Evolutionary conservation across 345 rosid genomes (phyloP), one percentile per base, ranked within the genome.

Genomic region (Ailanthus altissimus): DNA sequence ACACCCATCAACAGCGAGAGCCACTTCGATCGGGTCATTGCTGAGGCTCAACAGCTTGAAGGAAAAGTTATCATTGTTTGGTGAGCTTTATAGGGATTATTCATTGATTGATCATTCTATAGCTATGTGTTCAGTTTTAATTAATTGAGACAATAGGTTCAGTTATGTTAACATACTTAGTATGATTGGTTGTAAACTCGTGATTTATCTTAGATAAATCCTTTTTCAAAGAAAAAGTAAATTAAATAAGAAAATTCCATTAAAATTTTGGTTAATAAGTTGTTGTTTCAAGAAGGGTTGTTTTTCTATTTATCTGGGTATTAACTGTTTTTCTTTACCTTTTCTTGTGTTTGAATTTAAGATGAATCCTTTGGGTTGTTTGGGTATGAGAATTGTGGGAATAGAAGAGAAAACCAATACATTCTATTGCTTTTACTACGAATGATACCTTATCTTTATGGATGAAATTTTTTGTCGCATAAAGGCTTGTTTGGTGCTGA

Each of bases 1-100:
- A 83, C 75, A 46, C 85, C 81, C 56, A 86, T 96, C 78, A 73
- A 79, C 77, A 83, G 86, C 72, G 98, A 92, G 82, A 88, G 71
- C 75, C 89, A 86, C 64, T 93, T 96, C 76, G 91, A 92, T 84
- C 88, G 88, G 70, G 89, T 96, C 70, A 75, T 96, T 68, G 91
- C 91, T 1, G 97, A 91, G 78, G 93, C 98, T 51, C 90, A 88
- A 63, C 91, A 86, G 79, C 89, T 81, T 5, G 89, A 88, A n/a
- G 86, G 88, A 70, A 76, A 92, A 13, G 82, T 91, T 64, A 75
- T 93, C 45, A 62, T 93, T 64, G 90, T 96, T 75, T 93, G 99
- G 97, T 96, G 81, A 67, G 36, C 46, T 60, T 32, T 64, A 58
- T 20, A 38, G 61, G 75, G 54, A 23, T 67, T 67, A 8, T 8